Base-by-base conservation (phyloP, 345 rosid species). In the Corymbia maculata region DNA sequence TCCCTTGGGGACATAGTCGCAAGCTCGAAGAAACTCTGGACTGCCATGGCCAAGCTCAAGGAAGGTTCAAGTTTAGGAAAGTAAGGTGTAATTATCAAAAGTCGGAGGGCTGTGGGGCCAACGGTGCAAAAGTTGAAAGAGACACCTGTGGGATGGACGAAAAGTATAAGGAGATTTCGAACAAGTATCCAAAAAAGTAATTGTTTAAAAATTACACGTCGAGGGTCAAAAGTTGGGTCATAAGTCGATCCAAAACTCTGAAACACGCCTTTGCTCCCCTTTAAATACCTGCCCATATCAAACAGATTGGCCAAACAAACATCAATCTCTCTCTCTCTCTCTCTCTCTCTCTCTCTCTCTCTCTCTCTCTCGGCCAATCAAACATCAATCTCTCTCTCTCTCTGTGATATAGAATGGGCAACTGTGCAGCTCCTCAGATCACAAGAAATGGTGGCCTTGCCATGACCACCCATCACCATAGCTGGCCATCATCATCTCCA, bases 401-500 rank as follows among this genome's bases (percentile, higher is more conserved):
- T 53, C 59, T 53, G 24, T 53, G 36, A 59, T 59, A 26, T 0
- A 75, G 82, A 75, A 75, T 75, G 82, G 82, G 82, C 82, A 75
- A 36, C 24, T 75, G 82, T 75, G 82, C 82, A 44, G 49, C 82
- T 75, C 82, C 47, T 7, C 47, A 75, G 49, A 75, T 75, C 82
- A 75, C 82, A 1, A 75, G 82, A 75, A 75, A 36, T 9, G 82
- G 82, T 32, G 49, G 82, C 26, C 47, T 36, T 17, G 4, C 82
- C 82, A 36, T 36, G 49, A 36, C 82, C 4, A 10, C 26, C 45
- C 1, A 5, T 75, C 49, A 36, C 82, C 82, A 19, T 42, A 9
- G 47, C 49, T 1, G 82, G 82, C 44, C 82, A 75, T 9, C 82
- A 55, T 87, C 93, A 32, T 89, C 90, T 85, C 93, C 88, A 13